Conservation (phyloP, 371 early-diverging fungal genomes). For the Mortierella sp. region DNA sequence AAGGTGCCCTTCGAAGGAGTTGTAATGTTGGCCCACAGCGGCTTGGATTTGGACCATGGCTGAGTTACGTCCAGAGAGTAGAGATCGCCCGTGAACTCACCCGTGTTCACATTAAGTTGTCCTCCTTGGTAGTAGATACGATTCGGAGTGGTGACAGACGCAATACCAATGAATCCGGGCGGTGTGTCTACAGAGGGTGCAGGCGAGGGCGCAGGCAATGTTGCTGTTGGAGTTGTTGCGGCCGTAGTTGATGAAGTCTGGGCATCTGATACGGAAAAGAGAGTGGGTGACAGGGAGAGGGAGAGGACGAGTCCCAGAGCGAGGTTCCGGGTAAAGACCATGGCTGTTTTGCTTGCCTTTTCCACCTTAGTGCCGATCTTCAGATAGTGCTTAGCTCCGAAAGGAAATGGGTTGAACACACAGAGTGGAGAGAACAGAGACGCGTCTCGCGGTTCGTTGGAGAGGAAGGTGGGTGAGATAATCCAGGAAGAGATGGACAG, state of each 20-base stretch:
- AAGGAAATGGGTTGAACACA: conserved; percentile 5
- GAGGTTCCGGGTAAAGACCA: conserved; percentile 18
- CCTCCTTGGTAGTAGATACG: conserved; percentile 35
- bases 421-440: neutral
- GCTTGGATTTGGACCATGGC: conserved; percentile 17
- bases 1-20: neutral
- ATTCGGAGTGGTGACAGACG: conserved; percentile 21
- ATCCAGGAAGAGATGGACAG: no score
- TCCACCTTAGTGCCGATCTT: conserved; percentile 13
- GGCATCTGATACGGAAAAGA: conserved; percentile 11
- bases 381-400: conserved; percentile 1
- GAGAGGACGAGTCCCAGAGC: conserved; percentile 29
- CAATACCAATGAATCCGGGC: conserved; percentile 12
- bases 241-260: conserved; percentile 13
- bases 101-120: conserved; percentile 12
- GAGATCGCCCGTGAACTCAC: conserved; percentile 9
- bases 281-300: conserved; percentile 20
- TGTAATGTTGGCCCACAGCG: conserved; percentile 33
- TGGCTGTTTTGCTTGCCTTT: conserved; percentile 28
- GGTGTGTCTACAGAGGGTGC: conserved; percentile 10
- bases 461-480: neutral
- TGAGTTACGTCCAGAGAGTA: conserved; percentile 32
- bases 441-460: neutral
- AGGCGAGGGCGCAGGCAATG: neutral
- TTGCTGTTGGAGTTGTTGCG: conserved; percentile 1